Evolutionary conservation across 371 early-diverging fungal species (phyloP), one percentile per base, ranked within the genome.

Genomic region (Blastocladiella emersonii): DNA sequence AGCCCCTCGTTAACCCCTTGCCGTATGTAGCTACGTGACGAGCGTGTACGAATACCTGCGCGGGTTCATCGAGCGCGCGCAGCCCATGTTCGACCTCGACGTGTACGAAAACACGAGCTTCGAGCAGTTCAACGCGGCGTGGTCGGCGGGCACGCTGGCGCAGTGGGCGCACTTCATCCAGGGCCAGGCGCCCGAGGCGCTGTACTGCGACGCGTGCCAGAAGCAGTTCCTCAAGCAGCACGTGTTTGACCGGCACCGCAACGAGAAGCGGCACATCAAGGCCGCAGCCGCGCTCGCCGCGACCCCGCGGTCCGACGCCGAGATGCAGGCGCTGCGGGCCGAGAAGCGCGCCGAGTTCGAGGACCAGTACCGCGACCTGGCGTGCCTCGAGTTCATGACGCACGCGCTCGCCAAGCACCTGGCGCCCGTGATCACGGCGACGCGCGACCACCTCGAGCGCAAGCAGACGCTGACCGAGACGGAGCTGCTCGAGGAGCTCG

Each of bases 401-500:
- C 65, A 64, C n/a, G 77, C 74, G 62, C 84, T 85, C 61, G 78
- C 78, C 3, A 78, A 81, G 56, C 76, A 79, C 17, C 67, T 95
- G 35, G 71, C 70, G 12, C 73, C 78, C 35, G 73, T 77, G 61
- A 73, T 85, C 53, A 86, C 87, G 43, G 93, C 90, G 30, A 95
- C 94, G 23, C 83, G 83, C 65, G 83, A 86, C 25, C 85, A 92
- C 66, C 86, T 93, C 0, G 93, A 95, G 71, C 78, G 95, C 64
- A 93, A 95, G 67, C 95, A 95, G 69, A 85, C 93, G n/a, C 76
- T 94, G 63, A 95, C 96, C 13, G 90, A 88, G 32, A 78, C 83
- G 48, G 98, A 95, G 72, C 80, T 90, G 56, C 73, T 76, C 25
- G 82, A 80, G 77, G 77, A 78, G 70, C 25, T 36, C n/a, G 10